These are phyloP conservation scores for Calonectria naviculata DNA, from an alignment of 2,329 filamentous ascomycete genomes.

Conservation along the genomic window DNA sequence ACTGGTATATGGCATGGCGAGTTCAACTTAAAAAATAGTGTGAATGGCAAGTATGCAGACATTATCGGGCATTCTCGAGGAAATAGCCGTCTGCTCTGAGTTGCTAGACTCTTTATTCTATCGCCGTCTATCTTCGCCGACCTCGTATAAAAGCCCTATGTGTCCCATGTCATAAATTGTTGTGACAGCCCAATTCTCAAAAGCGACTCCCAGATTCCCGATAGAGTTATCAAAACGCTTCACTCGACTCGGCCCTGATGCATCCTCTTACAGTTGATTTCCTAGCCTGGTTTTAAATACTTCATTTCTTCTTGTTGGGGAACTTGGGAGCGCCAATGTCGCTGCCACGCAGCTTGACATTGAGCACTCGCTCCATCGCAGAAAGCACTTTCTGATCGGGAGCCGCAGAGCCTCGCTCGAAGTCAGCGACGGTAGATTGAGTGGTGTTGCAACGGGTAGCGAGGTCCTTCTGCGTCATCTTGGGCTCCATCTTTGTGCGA, in stretches of 20 bases:
- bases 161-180: conserved; percentile 39
- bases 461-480: conserved; percentile 93
- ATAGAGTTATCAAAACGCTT: conserved; percentile 41
- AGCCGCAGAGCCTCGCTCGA: conserved; percentile 82
- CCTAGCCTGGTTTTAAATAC: conserved; percentile 3
- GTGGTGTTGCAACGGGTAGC: conserved; percentile 93
- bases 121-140: conserved; percentile 27
- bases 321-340: conserved; percentile 90
- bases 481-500: conserved; percentile 85
- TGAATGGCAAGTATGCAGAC: conserved; percentile 4
- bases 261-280: conserved; percentile 35
- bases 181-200: conserved; percentile 39
- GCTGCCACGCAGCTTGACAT: conserved; percentile 85
- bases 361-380: conserved; percentile 85
- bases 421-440: conserved; percentile 80
- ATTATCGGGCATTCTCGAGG: conserved; percentile 16
- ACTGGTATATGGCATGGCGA: neutral
- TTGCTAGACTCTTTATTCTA: conserved; percentile 22
- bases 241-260: conserved; percentile 42
- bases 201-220: conserved; percentile 40
- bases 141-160: conserved; percentile 35
- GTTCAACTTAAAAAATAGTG: neutral
- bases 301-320: conserved; percentile 73
- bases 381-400: conserved; percentile 87
- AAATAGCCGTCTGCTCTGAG: conserved; percentile 21